Evolutionary conservation across 495 filamentous ascomycete species (phyloP).

Genomic region (Staphylotrichum tortipilum): DNA sequence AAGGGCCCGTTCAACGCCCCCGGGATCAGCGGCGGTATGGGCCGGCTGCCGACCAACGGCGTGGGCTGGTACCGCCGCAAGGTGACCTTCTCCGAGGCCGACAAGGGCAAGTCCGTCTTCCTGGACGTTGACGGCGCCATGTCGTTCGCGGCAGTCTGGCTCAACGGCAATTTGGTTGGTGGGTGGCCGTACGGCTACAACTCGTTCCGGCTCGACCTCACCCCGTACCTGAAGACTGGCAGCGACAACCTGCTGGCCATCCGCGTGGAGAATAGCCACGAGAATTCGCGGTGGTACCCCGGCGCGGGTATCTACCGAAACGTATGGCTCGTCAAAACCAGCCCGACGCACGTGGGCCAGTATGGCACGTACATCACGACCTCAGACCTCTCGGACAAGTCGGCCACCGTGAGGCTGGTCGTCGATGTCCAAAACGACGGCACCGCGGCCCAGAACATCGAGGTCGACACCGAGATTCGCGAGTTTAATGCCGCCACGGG

Average conservation of each 20-base stretch:
- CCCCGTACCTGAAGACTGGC: constrained; percentile 26
- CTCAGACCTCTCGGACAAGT: constrained; percentile 25
- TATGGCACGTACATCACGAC: constrained; percentile 40
- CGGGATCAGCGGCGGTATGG: constrained; percentile 47
- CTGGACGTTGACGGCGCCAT: constrained; percentile 43
- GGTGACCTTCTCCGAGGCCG: constrained; percentile 19
- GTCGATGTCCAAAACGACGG: constrained; percentile 34
- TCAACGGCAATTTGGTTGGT: constrained; percentile 40
- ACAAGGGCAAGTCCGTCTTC: constrained; percentile 32
- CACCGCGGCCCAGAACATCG: background rate
- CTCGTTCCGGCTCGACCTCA: constrained; percentile 43
- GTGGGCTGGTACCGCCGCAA: constrained; percentile 44
- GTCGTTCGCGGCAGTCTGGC: constrained; percentile 41
- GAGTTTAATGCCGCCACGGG: constrained; percentile 17
- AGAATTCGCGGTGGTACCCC: constrained; percentile 43
- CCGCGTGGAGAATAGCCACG: constrained; percentile 37
- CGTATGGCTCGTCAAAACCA: constrained; percentile 40
- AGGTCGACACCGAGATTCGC: background rate
- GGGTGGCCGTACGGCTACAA: constrained; percentile 46
- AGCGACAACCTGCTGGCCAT: constrained; percentile 39
- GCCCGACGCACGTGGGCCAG: constrained; percentile 34
- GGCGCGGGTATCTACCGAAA: constrained; percentile 44
- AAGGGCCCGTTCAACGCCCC: constrained; percentile 38
- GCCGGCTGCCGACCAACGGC: constrained; percentile 44
- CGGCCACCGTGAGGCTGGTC: constrained; percentile 30